Evolutionary conservation across 129 eudicot species (phyloP), one percentile per base, ranked within the genome.

Genomic region (Helianthus tuberosus): DNA sequence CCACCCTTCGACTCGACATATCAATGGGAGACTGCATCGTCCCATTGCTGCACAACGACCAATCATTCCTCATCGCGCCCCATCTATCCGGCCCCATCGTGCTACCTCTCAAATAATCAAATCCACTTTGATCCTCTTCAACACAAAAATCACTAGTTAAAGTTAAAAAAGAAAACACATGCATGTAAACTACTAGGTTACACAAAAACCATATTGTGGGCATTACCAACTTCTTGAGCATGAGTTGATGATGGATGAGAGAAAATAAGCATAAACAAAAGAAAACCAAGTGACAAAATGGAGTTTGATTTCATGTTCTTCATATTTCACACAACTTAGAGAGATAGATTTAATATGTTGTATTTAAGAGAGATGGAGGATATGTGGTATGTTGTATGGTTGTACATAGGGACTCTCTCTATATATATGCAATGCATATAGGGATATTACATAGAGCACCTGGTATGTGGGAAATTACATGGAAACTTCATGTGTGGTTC

Each of bases 201-300:
- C 36, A 32, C 36, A 32, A 32, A 3, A 3, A 53, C 15, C 12
- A 51, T 8, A 43, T 16, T 67, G n/a, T 47, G 43, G 20, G 63
- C 12, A 53, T 72, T 83, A 86, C 90, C 91, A 65, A 77, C 86
- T 86, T 86, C 88, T 86, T 86, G 88, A 50, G 91, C 88, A 47
- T 59, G 76, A 12, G 80, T 57, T 55, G 68, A 39, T 65, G 78
- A 69, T 27, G 81, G 70, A 55, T 76, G 69, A 23, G 69, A 66
- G 48, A 79, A 17, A 20, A 75, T 17, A 73, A 76, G 11, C 23
- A 80, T 38, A n/a, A 76, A n/a, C 50, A 59, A 54, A 71, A 84
- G 71, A 76, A 73, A 65, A 65, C 71, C 81, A 36, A 73, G 55
- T 35, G 80, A 47, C 41, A 80, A 41, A 60, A 68, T 77, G 41